Percentiles rank a stretch among this genome's conserved stretches.
Evolutionary conservation across 73 alveolate species (phyloP).

Genomic region (Blepharisma stoltei): DNA sequence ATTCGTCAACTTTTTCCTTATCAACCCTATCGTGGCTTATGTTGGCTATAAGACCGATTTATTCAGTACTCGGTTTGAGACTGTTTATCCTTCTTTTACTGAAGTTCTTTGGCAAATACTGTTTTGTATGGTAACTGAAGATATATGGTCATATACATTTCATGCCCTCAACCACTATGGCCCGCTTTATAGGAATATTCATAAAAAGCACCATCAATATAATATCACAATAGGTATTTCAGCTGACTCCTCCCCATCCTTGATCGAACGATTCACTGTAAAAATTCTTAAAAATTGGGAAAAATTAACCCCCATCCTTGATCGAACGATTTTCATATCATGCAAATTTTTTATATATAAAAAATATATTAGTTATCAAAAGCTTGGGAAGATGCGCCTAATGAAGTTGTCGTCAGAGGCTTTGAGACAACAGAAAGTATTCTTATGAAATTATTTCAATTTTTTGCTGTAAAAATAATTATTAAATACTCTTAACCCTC

Average conservation of each 20-base stretch:
- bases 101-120: slow-evolving; percentile 31
- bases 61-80: neutral
- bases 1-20: neutral
- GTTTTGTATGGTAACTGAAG: slow-evolving; percentile 41
- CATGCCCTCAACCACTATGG: slow-evolving; percentile 43
- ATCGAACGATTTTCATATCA: too few relatives aligned
- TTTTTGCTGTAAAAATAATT: too few relatives aligned
- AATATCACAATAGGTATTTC: slow-evolving; percentile 36
- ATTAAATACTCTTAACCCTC: too few relatives aligned
- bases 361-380: too few relatives aligned
- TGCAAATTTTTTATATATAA: too few relatives aligned
- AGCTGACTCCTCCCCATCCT: slow-evolving; percentile 53
- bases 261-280: too few relatives aligned
- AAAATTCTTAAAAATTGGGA: too few relatives aligned
- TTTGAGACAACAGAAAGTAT: too few relatives aligned
- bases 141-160: slow-evolving; percentile 29
- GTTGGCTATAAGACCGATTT: neutral
- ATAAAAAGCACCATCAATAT: slow-evolving; percentile 48
- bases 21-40: neutral
- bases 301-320: too few relatives aligned
- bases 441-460: too few relatives aligned
- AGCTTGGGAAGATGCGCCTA: too few relatives aligned
- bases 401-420: too few relatives aligned
- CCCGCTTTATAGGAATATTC: slow-evolving; percentile 27
- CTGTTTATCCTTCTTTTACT: neutral